Evolutionary conservation across 2,329 filamentous ascomycete genomes (phyloP).

Genomic region (Nannizziopsis barbatae): DNA sequence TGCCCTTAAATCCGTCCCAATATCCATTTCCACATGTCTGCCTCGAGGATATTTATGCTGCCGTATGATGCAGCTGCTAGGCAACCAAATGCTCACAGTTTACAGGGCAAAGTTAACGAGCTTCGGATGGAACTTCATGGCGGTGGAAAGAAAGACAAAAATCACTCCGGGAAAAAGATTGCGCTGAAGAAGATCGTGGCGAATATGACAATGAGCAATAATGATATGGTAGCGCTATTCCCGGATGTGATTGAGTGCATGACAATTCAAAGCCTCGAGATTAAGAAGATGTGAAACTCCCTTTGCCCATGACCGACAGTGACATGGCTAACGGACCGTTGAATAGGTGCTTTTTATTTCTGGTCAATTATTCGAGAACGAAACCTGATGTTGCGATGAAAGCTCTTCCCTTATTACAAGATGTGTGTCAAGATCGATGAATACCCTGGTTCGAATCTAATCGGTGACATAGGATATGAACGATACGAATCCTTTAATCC

Average conservation of each 20-base stretch:
- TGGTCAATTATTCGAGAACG: conserved; percentile 93
- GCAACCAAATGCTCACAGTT: conserved; percentile 23
- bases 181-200: conserved; percentile 98
- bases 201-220: conserved; percentile 99
- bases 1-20: not conserved
- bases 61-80: conserved; percentile 24
- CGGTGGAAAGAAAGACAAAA: conserved; percentile 97
- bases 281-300: conserved; percentile 85
- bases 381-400: conserved; percentile 90
- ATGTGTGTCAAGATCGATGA: conserved; percentile 41
- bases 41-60: conserved; percentile 22
- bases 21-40: not conserved
- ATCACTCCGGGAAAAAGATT: conserved; percentile 88
- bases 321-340: not conserved
- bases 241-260: conserved; percentile 93
- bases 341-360: conserved; percentile 87
- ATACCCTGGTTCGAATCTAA: not conserved
- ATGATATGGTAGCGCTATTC: conserved; percentile 96
- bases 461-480: conserved; percentile 62
- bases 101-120: conserved; percentile 97
- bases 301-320: not conserved
- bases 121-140: conserved; percentile 86
- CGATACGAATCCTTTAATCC: conserved; percentile 80
- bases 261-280: conserved; percentile 86
- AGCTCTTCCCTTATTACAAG: conserved; percentile 74